A percentile compares a stretch with the other conserved stretches of the same genome.
These are phyloP conservation scores for Sugiyamaella sp. DNA, from an alignment of 1,139 yeast genomes.

Conservation along the genomic window DNA sequence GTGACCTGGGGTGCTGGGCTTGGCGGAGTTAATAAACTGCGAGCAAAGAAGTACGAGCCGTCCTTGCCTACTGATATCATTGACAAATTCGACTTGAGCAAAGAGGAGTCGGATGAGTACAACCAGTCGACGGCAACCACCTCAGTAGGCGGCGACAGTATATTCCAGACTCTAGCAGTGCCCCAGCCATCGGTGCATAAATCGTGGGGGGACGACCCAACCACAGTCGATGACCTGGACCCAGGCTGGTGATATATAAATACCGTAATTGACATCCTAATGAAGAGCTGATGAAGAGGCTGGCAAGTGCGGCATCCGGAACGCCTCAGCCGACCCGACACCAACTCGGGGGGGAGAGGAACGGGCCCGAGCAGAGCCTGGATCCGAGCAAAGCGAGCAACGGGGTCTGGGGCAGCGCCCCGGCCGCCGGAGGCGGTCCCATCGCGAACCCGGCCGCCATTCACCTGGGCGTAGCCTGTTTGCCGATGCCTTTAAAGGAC, in stretches of 20 bases:
- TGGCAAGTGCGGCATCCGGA: no score
- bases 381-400: no score
- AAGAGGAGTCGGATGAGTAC: conserved; percentile 13
- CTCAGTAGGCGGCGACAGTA: conserved; percentile 9
- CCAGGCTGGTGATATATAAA: conserved; percentile 24
- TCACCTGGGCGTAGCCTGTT: no score
- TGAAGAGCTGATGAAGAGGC: no score
- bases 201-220: conserved; percentile 39
- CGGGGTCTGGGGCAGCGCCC: no score
- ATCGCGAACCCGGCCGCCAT: no score
- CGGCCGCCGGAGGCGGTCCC: no score
- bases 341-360: no score
- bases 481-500: conserved; percentile 7
- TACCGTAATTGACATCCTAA: not conserved
- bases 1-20: conserved; percentile 49
- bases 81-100: conserved; percentile 41
- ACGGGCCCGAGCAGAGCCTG: no score
- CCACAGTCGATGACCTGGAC: conserved; percentile 28
- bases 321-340: no score
- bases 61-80: conserved; percentile 45
- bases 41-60: conserved; percentile 46
- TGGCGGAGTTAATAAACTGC: conserved; percentile 42
- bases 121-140: conserved; percentile 1
- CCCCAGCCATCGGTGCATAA: conserved; percentile 38
- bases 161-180: conserved; percentile 33